Conservation (phyloP, 2,329 filamentous ascomycete species). For the Plectosphaerella sp. region DNA sequence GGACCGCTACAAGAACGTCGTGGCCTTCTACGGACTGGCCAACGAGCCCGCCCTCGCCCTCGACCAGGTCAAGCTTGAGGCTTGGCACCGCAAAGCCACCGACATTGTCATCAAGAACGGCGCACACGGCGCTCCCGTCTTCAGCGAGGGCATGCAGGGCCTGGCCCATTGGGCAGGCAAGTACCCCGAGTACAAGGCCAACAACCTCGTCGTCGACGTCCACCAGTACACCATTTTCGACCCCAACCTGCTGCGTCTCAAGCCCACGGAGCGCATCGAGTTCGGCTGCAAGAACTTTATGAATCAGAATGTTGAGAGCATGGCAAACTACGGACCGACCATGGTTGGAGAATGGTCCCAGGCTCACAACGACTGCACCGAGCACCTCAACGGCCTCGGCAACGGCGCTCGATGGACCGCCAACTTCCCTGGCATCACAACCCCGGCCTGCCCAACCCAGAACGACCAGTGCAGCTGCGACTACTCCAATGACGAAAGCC, state of each 20-base stretch:
- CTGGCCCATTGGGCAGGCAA: conserved; percentile 68
- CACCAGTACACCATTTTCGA: conserved; percentile 82
- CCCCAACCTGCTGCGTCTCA: conserved; percentile 58
- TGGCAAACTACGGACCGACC: conserved; percentile 63
- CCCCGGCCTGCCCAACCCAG: conserved; percentile 54
- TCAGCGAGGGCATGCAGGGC: conserved; percentile 72
- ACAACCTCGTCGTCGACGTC: conserved; percentile 66
- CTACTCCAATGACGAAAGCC: conserved; percentile 54
- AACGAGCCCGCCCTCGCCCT: conserved; percentile 64
- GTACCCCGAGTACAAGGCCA: conserved; percentile 45
- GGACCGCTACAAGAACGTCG: conserved; percentile 40
- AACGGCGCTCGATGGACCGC: conserved; percentile 70
- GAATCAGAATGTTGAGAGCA: conserved; percentile 53
- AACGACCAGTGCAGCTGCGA: conserved; percentile 53
- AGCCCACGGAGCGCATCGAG: conserved; percentile 62
- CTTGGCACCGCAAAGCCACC: conserved; percentile 55
- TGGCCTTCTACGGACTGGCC: conserved; percentile 63
- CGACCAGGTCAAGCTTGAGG: conserved; percentile 46
- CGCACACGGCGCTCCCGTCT: conserved; percentile 55
- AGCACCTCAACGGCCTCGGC: conserved; percentile 64
- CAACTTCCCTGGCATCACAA: conserved; percentile 55
- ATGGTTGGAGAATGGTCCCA: conserved; percentile 76
- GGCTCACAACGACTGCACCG: conserved; percentile 63
- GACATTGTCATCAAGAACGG: conserved; percentile 54
- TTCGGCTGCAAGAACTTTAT: conserved; percentile 68